Base-by-base conservation (phyloP, 441 rosid genomes). In the Pelargonium citronellum region DNA sequence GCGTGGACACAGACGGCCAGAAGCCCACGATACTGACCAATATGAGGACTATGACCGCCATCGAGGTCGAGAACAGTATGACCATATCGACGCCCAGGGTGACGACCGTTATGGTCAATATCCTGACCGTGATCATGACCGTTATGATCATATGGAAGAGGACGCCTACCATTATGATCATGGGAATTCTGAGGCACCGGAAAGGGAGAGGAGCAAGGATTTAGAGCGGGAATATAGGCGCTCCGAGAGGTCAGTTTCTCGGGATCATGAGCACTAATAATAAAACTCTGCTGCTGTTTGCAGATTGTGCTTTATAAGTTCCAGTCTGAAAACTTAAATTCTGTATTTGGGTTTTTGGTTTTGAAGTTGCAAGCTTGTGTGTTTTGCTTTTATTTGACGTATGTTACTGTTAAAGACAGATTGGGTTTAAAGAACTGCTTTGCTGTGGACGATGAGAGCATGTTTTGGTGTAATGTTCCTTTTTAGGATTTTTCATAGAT, bases 91-190 rank as follows among this genome's bases (percentile, higher is more conserved):
- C 68, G 73, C 46, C 51, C 87, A 74, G 73, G 89, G 85, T 66
- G 90, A 82, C 30, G 94, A 83, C 70, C 91, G 88, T 17, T 88
- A 87, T 68, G 80, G 79, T 74, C 90, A 88, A 67, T 85, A 91
- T 71, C 79, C 84, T n/a, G 85, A 80, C 22, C 85, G 79, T 1
- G 84, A 91, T 71, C 79, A 83, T n/a, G 85, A 80, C 22, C 85
- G 79, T 1, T 90, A 84, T 77, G 86, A 85, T 70, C 86, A 68
- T 49, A 80, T 83, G 81, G 90, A 86, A n/a, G 87, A 81, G 34
- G 87, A 86, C 41, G 82, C 79, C 75, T 83, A 86, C 73, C 83
- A 55, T 30, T 80, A 83, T 67, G 85, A 75, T 67, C 80, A 69
- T 12, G 78, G 76, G 57, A 67, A 76, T 15, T 74, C 84, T 1